Percentiles rank a stretch among this genome's conserved stretches.
Evolutionary conservation across 1,284 basidiomycete species (phyloP).

Genomic region (Austroboletus novae-zelandiae): DNA sequence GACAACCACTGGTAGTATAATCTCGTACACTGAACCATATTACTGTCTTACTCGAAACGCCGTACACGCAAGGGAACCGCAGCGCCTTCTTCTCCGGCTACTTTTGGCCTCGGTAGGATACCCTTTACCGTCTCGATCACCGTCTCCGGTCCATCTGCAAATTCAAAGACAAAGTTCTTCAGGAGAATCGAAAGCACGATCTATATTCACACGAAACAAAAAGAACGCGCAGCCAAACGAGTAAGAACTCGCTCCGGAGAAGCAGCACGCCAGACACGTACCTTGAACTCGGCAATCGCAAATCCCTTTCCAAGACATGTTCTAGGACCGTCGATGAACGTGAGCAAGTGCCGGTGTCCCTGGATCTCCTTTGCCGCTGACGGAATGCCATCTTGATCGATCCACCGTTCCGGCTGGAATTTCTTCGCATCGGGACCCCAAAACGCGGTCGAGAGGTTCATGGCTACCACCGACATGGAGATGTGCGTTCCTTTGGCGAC

Average conservation of each 20-base stretch:
- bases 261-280: background rate
- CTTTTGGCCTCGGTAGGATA: conserved; percentile 43
- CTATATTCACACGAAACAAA: conserved; percentile 23
- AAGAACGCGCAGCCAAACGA: too few relatives aligned
- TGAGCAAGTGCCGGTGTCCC: conserved; percentile 11
- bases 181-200: conserved; percentile 46
- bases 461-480: conserved; percentile 25
- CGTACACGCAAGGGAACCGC: conserved; percentile 42
- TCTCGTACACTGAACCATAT: too few relatives aligned
- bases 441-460: conserved; percentile 47
- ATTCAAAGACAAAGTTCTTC: conserved; percentile 44
- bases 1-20: too few relatives aligned
- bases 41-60: conserved; percentile 10
- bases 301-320: conserved; percentile 20
- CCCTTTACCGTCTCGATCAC: conserved; percentile 35
- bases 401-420: conserved; percentile 43
- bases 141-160: conserved; percentile 40
- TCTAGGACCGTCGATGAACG: conserved; percentile 16
- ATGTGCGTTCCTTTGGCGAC: background rate
- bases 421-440: conserved; percentile 44
- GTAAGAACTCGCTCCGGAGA: too few relatives aligned
- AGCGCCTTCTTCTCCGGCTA: conserved; percentile 40
- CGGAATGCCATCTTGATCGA: conserved; percentile 24
- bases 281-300: conserved; percentile 8
- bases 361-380: conserved; percentile 23